phyloP scores from a whole-genome alignment of 2,329 filamentous ascomycete species.

The Cryphonectria naterciae region DNA sequence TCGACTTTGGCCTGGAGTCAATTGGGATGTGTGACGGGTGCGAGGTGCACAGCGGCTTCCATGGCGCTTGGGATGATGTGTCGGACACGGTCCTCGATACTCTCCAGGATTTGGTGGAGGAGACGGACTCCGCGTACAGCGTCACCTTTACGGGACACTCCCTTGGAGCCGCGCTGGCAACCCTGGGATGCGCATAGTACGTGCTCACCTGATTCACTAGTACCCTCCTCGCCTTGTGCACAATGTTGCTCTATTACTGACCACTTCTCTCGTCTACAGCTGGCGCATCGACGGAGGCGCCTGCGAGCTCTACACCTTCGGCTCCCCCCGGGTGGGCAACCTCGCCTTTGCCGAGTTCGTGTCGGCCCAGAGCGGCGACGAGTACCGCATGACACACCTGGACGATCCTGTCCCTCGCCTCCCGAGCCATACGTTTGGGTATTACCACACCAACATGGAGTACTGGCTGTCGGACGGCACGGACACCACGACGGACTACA shows the following conservation, averaged over 20 bases:
- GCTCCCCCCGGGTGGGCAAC: conserved; percentile 38
- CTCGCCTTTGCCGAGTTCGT: conserved; percentile 36
- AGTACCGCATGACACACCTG: conserved; percentile 27
- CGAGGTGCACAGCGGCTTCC: conserved; percentile 36
- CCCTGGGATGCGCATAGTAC: conserved; percentile 34
- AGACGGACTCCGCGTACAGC: conserved; percentile 32
- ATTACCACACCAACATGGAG: conserved; percentile 23
- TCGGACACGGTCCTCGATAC: conserved; percentile 29
- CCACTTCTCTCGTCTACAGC: background rate
- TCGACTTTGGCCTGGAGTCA: conserved; percentile 43
- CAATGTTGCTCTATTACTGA: background rate
- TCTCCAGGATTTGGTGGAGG: conserved; percentile 27
- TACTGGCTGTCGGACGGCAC: conserved; percentile 24
- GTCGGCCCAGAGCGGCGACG: conserved; percentile 27
- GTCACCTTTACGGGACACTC: conserved; percentile 37
- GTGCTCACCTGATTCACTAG: background rate
- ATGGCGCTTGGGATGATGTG: conserved; percentile 30
- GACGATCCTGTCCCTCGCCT: conserved; percentile 30
- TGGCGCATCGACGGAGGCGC: conserved; percentile 23
- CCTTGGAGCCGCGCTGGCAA: conserved; percentile 38
- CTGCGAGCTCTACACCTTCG: conserved; percentile 37
- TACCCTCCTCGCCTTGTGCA: background rate
- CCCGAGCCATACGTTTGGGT: conserved; percentile 23
- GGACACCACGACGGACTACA: conserved; percentile 16
- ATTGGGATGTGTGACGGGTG: conserved; percentile 41